phyloP scores from a whole-genome alignment of 352 stramenopile species.

The Phytopythium oedochilum region DNA sequence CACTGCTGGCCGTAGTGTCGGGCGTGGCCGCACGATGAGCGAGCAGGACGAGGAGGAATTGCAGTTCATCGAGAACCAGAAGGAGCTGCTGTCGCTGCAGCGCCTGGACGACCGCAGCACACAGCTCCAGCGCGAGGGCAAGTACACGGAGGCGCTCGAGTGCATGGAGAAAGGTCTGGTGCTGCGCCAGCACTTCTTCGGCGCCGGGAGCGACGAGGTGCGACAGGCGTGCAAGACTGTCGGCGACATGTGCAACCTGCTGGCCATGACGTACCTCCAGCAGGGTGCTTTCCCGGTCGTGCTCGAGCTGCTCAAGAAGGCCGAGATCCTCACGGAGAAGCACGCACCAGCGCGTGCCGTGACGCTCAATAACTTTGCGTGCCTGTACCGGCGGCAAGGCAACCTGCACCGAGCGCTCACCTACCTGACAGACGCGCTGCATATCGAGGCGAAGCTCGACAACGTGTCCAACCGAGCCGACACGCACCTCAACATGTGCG shows the following conservation, averaged over 20 bases:
- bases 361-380: constrained; percentile 95
- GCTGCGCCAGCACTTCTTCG: constrained; percentile 92
- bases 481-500: constrained; percentile 94
- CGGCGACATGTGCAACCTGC: constrained; percentile 94
- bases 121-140: constrained; percentile 88
- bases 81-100: constrained; percentile 87
- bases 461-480: constrained; percentile 90
- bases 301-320: constrained; percentile 92
- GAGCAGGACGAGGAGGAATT: constrained; percentile 30
- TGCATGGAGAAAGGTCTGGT: constrained; percentile 93
- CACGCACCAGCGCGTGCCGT: constrained; percentile 80
- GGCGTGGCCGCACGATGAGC: not conserved
- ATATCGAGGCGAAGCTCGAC: constrained; percentile 86
- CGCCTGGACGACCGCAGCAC: constrained; percentile 88
- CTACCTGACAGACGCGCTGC: constrained; percentile 91
- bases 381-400: constrained; percentile 89
- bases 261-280: constrained; percentile 95
- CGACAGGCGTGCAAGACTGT: constrained; percentile 89
- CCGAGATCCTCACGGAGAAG: constrained; percentile 91
- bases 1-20: too few relatives aligned
- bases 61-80: constrained; percentile 64
- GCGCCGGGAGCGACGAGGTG: constrained; percentile 88
- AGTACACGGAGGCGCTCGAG: constrained; percentile 91
- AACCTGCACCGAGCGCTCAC: constrained; percentile 90
- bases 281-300: constrained; percentile 91